Conservation (phyloP, 108 stramenopile species). For the Parietichytrium sp. region DNA sequence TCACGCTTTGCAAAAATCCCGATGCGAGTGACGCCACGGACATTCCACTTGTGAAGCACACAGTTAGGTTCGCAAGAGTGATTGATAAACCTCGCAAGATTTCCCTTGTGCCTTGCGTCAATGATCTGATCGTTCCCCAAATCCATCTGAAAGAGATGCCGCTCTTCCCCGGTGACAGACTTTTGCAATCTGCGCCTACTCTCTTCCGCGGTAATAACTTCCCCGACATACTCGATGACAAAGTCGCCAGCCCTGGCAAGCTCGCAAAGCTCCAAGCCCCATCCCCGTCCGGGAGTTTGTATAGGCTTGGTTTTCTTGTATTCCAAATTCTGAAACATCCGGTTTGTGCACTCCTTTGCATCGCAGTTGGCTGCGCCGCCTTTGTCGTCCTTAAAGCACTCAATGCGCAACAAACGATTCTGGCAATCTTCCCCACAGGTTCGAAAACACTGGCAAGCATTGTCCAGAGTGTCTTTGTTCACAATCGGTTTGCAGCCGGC, state of each 20-base stretch:
- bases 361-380: not conserved
- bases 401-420: constrained; percentile 23
- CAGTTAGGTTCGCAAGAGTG: constrained; percentile 96
- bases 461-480: not conserved
- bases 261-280: not conserved
- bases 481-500: not conserved
- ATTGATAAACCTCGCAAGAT: constrained; percentile 92
- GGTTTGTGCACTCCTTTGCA: constrained; percentile 12
- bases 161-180: not conserved
- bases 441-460: not conserved
- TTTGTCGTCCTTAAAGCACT: constrained; percentile 12
- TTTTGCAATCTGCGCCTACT: not conserved
- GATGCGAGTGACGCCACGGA: constrained; percentile 74
- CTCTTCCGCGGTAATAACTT: constrained; percentile 66
- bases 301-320: not conserved
- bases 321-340: not conserved
- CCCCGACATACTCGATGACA: constrained; percentile 78
- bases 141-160: constrained; percentile 83
- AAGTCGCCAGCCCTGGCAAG: constrained; percentile 63
- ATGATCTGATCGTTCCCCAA: constrained; percentile 79
- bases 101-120: constrained; percentile 86
- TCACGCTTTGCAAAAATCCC: constrained; percentile 77
- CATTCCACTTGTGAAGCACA: constrained; percentile 84
- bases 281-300: constrained; percentile 27
- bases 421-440: not conserved